phyloP scores from a whole-genome alignment of 495 filamentous ascomycete genomes.

The Hypoxylon intermedium region DNA sequence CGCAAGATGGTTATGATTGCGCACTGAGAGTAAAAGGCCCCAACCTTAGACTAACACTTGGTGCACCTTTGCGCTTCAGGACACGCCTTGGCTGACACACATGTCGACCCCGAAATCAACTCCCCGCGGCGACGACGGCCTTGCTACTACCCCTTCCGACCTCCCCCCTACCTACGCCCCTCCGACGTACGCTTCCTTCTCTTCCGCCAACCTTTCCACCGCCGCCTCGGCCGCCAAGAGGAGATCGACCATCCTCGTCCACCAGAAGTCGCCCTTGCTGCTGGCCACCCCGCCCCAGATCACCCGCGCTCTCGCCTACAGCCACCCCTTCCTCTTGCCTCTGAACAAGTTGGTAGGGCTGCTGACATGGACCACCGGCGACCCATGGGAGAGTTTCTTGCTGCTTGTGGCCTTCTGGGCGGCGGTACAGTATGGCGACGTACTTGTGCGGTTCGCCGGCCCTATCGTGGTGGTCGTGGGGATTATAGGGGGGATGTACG shows the following conservation, averaged over 20 bases:
- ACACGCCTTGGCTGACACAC: conserved; percentile 58
- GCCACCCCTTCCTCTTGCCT: conserved; percentile 88
- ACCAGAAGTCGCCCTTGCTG: conserved; percentile 93
- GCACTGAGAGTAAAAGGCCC: conserved; percentile 1
- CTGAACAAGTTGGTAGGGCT: conserved; percentile 83
- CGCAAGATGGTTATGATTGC: conserved; percentile 6
- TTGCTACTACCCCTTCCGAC: conserved; percentile 24
- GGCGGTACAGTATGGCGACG: conserved; percentile 82
- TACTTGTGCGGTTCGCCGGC: conserved; percentile 77
- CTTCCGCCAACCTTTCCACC: conserved; percentile 73
- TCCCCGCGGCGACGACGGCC: conserved; percentile 39
- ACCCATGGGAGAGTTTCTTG: conserved; percentile 97
- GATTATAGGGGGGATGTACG: conserved; percentile 91
- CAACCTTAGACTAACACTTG: conserved; percentile 33
- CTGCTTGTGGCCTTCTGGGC: conserved; percentile 86
- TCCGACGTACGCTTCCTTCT: conserved; percentile 84
- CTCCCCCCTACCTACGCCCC: conserved; percentile 55
- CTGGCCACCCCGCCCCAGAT: conserved; percentile 93
- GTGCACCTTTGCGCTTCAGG: conserved; percentile 40
- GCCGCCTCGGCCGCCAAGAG: conserved; percentile 74
- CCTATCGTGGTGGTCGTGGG: conserved; percentile 79
- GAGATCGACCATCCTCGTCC: conserved; percentile 89
- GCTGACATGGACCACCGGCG: conserved; percentile 89
- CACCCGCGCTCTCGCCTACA: conserved; percentile 90
- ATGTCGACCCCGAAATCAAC: conserved; percentile 54